A percentile compares a stretch with the other conserved stretches of the same genome.
phyloP scores from a whole-genome alignment of 495 filamentous ascomycete genomes.

The Hypoxylon subgilvum region DNA sequence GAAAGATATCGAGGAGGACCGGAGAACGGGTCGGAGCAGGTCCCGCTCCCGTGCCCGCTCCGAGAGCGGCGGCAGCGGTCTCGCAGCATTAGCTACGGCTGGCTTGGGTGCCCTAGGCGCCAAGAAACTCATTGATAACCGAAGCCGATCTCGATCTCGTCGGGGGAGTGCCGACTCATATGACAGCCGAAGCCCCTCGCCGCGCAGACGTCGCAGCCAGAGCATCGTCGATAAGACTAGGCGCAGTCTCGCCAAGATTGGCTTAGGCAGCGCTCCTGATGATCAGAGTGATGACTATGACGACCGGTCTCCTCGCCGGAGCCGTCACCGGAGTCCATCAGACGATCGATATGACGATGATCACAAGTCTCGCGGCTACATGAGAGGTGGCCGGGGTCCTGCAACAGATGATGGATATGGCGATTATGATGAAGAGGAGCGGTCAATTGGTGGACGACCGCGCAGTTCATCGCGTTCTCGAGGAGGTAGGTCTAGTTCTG shows the following conservation, averaged over 20 bases:
- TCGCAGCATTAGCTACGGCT: slow-evolving; percentile 72
- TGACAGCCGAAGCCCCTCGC: slow-evolving; percentile 53
- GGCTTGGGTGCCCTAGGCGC: slow-evolving; percentile 79
- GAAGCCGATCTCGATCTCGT: slow-evolving; percentile 62
- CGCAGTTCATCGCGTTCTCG: slow-evolving; percentile 44
- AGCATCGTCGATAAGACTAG: slow-evolving; percentile 55
- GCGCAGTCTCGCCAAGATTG: slow-evolving; percentile 53
- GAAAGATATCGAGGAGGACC: slow-evolving; percentile 63
- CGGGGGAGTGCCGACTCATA: slow-evolving; percentile 56
- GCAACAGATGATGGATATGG: slow-evolving; percentile 33
- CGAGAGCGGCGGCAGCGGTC: slow-evolving; percentile 49
- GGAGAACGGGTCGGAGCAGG: slow-evolving; percentile 56
- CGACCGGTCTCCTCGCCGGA: slow-evolving; percentile 37
- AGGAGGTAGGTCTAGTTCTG: slow-evolving; percentile 51
- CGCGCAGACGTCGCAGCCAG: slow-evolving; percentile 46
- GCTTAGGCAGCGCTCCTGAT: slow-evolving; percentile 53
- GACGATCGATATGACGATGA: slow-evolving; percentile 58
- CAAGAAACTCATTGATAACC: slow-evolving; percentile 76
- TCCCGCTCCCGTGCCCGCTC: slow-evolving; percentile 61
- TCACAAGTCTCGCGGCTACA: slow-evolving; percentile 56
- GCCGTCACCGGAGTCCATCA: slow-evolving; percentile 41
- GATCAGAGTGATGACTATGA: slow-evolving; percentile 50
- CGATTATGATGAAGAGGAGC: slow-evolving; percentile 61
- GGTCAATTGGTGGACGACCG: slow-evolving; percentile 47
- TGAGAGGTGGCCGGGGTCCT: slow-evolving; percentile 50